Conservation (phyloP, 371 early-diverging fungal genomes). For the Mortierella sp. region DNA sequence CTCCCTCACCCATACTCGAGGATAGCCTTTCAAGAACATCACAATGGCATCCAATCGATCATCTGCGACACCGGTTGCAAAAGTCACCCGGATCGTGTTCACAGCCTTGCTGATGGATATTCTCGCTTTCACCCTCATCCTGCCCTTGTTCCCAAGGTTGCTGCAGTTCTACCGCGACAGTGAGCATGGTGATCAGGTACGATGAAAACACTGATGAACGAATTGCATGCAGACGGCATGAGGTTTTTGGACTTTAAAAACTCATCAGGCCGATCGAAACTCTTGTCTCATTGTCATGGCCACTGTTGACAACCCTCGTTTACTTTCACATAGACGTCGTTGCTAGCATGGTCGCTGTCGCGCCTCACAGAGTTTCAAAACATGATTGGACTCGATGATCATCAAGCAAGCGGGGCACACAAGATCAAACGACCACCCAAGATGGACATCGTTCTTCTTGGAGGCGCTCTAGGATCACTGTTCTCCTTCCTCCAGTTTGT, state of each 20-base stretch:
- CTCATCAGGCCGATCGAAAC: too few species aligned
- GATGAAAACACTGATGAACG: background rate
- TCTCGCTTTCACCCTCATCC: conserved; percentile 96
- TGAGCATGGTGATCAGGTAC: conserved; percentile 63
- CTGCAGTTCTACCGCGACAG: conserved; percentile 68
- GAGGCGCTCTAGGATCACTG: conserved; percentile 93
- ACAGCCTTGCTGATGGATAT: conserved; percentile 89
- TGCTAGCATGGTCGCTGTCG: conserved; percentile 53
- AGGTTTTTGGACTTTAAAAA: too few species aligned
- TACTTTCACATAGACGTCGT: conserved; percentile 32
- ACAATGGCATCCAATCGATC: background rate
- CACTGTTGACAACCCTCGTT: too few species aligned
- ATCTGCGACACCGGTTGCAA: conserved; percentile 18
- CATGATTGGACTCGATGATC: conserved; percentile 45
- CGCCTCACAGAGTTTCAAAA: conserved; percentile 53
- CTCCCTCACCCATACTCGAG: too few species aligned
- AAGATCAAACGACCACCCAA: conserved; percentile 51
- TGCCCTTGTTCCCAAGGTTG: conserved; percentile 90
- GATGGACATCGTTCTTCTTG: conserved; percentile 92
- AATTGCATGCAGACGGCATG: background rate
- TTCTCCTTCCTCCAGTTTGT: conserved; percentile 96
- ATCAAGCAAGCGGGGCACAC: background rate
- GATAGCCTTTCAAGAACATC: too few species aligned
- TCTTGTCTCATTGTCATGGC: too few species aligned
- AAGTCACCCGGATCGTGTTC: conserved; percentile 64